Conservation (phyloP, 768 basidiomycete species). For the Lyophyllum shimeji region DNA sequence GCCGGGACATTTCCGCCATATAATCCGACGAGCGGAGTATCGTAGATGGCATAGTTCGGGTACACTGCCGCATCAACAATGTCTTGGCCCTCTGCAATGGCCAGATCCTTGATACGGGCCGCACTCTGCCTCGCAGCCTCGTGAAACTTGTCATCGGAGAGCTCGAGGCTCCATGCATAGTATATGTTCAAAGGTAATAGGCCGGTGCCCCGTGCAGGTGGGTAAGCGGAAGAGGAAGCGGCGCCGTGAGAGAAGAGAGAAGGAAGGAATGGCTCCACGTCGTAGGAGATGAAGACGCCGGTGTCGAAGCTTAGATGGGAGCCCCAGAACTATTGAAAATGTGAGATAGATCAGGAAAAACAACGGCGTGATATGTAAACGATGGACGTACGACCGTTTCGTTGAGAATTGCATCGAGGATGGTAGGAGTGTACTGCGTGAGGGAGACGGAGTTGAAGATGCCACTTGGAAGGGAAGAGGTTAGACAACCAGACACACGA, state of each 20-base stretch:
- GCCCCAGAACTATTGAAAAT: slow-evolving; percentile 43
- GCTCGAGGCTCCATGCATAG: slow-evolving; percentile 41
- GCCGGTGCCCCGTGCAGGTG: slow-evolving; percentile 34
- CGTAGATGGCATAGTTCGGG: slow-evolving; percentile 58
- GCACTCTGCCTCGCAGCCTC: slow-evolving; percentile 38
- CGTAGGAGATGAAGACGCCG: slow-evolving; percentile 40
- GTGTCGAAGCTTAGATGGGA: slow-evolving; percentile 24
- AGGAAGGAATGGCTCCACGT: slow-evolving; percentile 51
- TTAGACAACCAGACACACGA: slow-evolving; percentile 8
- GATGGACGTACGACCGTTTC: slow-evolving; percentile 36
- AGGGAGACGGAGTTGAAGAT: slow-evolving; percentile 44
- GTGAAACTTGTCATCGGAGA: slow-evolving; percentile 39
- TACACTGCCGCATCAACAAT: slow-evolving; percentile 43
- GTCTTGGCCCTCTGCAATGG: slow-evolving; percentile 37
- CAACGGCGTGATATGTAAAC: neutral
- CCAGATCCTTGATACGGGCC: slow-evolving; percentile 37
- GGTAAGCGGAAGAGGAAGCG: slow-evolving; percentile 41
- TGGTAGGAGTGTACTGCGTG: slow-evolving; percentile 27
- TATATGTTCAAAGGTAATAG: slow-evolving; percentile 48
- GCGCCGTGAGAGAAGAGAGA: slow-evolving; percentile 36
- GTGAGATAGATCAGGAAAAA: neutral
- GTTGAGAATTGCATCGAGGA: slow-evolving; percentile 43
- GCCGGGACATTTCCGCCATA: slow-evolving; percentile 48
- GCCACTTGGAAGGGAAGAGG: neutral
- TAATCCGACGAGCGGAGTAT: slow-evolving; percentile 48